Evolutionary conservation across 495 filamentous ascomycete species (phyloP), one percentile per base, ranked within the genome.

Genomic region (Baudoinia panamericana): DNA sequence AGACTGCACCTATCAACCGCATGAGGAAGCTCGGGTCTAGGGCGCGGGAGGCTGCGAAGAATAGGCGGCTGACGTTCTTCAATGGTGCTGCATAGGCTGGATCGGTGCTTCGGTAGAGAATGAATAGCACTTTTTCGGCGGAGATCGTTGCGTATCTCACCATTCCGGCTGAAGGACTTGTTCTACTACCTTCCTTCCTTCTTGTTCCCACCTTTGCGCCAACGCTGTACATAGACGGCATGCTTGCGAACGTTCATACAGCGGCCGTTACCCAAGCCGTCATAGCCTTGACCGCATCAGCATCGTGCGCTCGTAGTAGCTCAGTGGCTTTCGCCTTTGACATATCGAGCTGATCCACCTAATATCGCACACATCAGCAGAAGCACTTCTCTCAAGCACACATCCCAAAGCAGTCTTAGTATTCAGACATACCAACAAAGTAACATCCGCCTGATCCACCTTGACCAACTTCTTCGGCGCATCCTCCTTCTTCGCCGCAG

Each of bases 321-420:
- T 94, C 86, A 11, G 82, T 92, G 2, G 85, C 86, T 57, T 85
- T 90, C 5, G 54, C 48, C 60, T 90, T 93, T 11, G 65, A 70
- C 21, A 94, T 56, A 30, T 92, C 84, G 32, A 93, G 61, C 56
- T 93, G 71, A 7, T 86, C 78, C 21, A 81, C 72, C 82, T 92
- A 40, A n/a, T 5, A 36, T 34, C 29, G 19, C 24, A 19, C n/a
- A n/a, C n/a, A n/a, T n/a, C n/a, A n/a, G n/a, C n/a, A n/a, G n/a
- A n/a, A n/a, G n/a, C n/a, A n/a, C n/a, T n/a, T n/a, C n/a, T n/a
- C n/a, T n/a, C n/a, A n/a, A n/a, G n/a, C n/a, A n/a, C n/a, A n/a
- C n/a, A n/a, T n/a, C n/a, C n/a, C n/a, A n/a, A n/a, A n/a, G n/a
- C n/a, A n/a, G n/a, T n/a, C n/a, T n/a, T n/a, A n/a, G n/a, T 26